phyloP scores from a whole-genome alignment of 2,329 filamentous ascomycete genomes.

The Curvularia verruculosa region DNA sequence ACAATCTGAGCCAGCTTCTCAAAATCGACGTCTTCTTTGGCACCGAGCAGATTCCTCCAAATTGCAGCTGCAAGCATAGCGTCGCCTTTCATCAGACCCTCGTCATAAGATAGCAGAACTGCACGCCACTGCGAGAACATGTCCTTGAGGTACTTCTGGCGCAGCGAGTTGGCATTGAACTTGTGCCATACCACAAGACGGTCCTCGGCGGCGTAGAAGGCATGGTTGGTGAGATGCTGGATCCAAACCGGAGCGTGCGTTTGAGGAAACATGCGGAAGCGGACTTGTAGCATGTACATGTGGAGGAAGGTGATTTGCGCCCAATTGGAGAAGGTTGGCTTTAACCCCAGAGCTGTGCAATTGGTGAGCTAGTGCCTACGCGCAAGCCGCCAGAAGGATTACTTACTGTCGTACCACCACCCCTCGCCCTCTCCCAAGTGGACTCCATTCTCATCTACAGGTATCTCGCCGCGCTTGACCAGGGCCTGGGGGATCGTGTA shows the following conservation, averaged over 20 bases:
- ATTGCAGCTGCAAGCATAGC: slow-evolving; percentile 79
- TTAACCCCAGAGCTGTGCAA: slow-evolving; percentile 72
- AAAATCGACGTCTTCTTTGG: slow-evolving; percentile 66
- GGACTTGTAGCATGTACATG: slow-evolving; percentile 87
- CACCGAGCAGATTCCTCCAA: slow-evolving; percentile 94
- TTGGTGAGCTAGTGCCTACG: slow-evolving; percentile 16
- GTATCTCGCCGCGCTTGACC: slow-evolving; percentile 69
- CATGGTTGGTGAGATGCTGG: slow-evolving; percentile 91
- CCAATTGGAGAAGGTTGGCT: slow-evolving; percentile 93
- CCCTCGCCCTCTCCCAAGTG: slow-evolving; percentile 77
- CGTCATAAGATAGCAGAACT: slow-evolving; percentile 81
- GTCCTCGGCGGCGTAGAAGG: slow-evolving; percentile 87
- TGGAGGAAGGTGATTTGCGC: slow-evolving; percentile 95
- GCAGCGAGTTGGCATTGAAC: slow-evolving; percentile 59
- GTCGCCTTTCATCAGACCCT: slow-evolving; percentile 78
- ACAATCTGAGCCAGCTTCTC: slow-evolving; percentile 66
- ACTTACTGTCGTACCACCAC: slow-evolving; percentile 81
- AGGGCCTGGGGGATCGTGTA: slow-evolving; percentile 75
- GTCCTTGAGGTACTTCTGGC: slow-evolving; percentile 76
- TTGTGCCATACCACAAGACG: slow-evolving; percentile 83
- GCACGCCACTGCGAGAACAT: slow-evolving; percentile 94
- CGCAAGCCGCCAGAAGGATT: neutral
- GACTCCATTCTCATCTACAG: slow-evolving; percentile 76
- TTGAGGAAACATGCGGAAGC: slow-evolving; percentile 77
- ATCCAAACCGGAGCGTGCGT: slow-evolving; percentile 77